Evolutionary conservation across 2,329 filamentous ascomycete species (phyloP).

Genomic region (Cordyceps farinosa): DNA sequence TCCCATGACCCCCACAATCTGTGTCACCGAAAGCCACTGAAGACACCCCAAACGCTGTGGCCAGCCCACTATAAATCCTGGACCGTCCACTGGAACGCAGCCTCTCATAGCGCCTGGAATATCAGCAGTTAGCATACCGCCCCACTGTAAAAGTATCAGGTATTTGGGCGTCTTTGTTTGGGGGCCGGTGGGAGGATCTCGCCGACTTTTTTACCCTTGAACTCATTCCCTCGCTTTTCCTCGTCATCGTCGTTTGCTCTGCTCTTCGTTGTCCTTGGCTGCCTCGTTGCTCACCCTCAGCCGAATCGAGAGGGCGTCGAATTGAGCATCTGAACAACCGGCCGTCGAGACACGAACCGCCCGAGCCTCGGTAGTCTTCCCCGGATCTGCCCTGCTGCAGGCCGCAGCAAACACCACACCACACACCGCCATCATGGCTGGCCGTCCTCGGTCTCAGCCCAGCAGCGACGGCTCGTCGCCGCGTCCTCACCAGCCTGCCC

Average conservation of each 20-base stretch:
- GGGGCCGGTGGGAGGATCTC: background rate
- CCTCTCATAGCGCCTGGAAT: conserved; percentile 11
- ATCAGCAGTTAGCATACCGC: conserved; percentile 10
- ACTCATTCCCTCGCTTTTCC: background rate
- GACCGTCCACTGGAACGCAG: background rate
- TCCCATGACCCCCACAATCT: background rate
- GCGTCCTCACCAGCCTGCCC: conserved; percentile 38
- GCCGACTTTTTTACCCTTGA: background rate
- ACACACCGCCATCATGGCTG: conserved; percentile 32
- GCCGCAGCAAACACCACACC: conserved; percentile 24
- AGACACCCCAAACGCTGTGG: background rate
- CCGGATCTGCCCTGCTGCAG: background rate
- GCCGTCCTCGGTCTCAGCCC: conserved; percentile 28
- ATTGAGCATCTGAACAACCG: background rate
- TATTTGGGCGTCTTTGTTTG: background rate
- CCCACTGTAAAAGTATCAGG: conserved; percentile 13
- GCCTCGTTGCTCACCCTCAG: too few relatives aligned
- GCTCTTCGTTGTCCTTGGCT: background rate
- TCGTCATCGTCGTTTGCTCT: background rate
- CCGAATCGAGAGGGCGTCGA: background rate
- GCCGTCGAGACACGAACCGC: background rate
- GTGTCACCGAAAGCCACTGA: background rate
- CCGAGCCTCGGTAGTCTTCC: background rate
- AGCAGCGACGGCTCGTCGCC: conserved; percentile 25
- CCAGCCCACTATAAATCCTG: conserved; percentile 2